A percentile compares a stretch with the other conserved stretches of the same genome.
Conservation (phyloP, 2,329 filamentous ascomycete genomes). For the Aspergillus proliferans region DNA sequence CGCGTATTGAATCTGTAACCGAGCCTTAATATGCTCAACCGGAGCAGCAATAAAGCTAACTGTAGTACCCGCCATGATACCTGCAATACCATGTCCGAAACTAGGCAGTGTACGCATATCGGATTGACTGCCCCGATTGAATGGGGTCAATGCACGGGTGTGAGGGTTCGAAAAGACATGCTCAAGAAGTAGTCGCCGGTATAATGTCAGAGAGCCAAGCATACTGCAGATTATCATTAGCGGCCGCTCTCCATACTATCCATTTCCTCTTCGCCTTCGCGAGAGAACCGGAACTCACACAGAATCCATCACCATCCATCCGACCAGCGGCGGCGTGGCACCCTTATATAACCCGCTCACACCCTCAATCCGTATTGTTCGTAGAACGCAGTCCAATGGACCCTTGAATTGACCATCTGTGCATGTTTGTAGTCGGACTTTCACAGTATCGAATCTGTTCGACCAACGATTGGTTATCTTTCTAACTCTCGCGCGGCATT, state of each 20-base stretch:
- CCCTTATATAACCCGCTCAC: slow-evolving; percentile 86
- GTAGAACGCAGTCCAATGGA: slow-evolving; percentile 74
- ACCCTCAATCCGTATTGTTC: slow-evolving; percentile 82
- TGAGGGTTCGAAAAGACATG: slow-evolving; percentile 62
- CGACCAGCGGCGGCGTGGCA: slow-evolving; percentile 81
- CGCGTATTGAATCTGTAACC: slow-evolving; percentile 89
- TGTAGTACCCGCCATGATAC: slow-evolving; percentile 77
- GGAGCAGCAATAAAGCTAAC: slow-evolving; percentile 91
- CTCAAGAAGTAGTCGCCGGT: slow-evolving; percentile 75
- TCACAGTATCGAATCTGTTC: slow-evolving; percentile 85
- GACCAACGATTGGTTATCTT: slow-evolving; percentile 1
- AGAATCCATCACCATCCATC: slow-evolving; percentile 98
- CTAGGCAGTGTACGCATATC: slow-evolving; percentile 56
- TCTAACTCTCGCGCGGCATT: neutral
- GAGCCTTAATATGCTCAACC: slow-evolving; percentile 90
- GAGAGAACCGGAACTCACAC: slow-evolving; percentile 37
- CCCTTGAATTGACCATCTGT: slow-evolving; percentile 71
- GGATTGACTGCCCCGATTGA: slow-evolving; percentile 24
- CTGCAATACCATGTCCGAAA: slow-evolving; percentile 79
- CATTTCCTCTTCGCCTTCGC: neutral
- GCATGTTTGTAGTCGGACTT: slow-evolving; percentile 90
- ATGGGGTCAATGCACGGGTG: slow-evolving; percentile 32
- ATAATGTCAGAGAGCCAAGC: slow-evolving; percentile 86
- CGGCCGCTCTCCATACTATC: neutral
- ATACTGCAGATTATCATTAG: slow-evolving; percentile 48